These are phyloP conservation scores for Arthrobotrys musiformis DNA, from an alignment of 2,329 filamentous ascomycete species.

Conservation along the genomic window DNA sequence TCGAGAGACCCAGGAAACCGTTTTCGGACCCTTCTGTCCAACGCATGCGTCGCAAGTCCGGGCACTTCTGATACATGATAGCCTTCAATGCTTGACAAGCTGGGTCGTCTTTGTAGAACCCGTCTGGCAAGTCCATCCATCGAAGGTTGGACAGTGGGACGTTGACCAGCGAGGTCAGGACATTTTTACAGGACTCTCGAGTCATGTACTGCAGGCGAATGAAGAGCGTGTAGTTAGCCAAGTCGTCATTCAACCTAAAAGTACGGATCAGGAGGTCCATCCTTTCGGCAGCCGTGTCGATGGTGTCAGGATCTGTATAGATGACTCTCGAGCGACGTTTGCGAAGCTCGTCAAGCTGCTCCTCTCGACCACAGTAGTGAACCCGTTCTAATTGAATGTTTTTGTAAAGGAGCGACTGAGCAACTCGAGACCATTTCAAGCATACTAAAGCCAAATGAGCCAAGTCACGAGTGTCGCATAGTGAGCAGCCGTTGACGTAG, in stretches of 20 bases:
- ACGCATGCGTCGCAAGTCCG: conserved; percentile 87
- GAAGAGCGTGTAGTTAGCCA: conserved; percentile 78
- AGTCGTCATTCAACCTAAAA: conserved; percentile 77
- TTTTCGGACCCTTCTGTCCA: conserved; percentile 82
- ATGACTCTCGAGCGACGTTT: conserved; percentile 78
- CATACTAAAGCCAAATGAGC: conserved; percentile 80
- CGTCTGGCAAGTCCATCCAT: conserved; percentile 90
- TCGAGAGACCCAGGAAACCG: conserved; percentile 76
- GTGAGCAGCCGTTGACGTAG: conserved; percentile 84
- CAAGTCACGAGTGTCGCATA: conserved; percentile 90
- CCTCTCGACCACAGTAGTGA: conserved; percentile 91
- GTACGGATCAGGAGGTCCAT: conserved; percentile 83
- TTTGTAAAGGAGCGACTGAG: conserved; percentile 73
- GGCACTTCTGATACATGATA: conserved; percentile 84
- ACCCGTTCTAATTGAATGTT: conserved; percentile 93
- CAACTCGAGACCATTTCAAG: conserved; percentile 75
- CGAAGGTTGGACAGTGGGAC: conserved; percentile 80
- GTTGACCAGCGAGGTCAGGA: conserved; percentile 85
- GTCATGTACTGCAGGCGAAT: conserved; percentile 96
- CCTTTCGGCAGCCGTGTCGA: conserved; percentile 80
- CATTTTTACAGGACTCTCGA: conserved; percentile 83
- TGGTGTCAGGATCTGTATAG: conserved; percentile 76
- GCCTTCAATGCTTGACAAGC: conserved; percentile 79
- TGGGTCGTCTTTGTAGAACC: conserved; percentile 83
- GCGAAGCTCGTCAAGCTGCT: conserved; percentile 79